These are phyloP conservation scores for Geoglossum glabrum DNA, from an alignment of 495 filamentous ascomycete genomes.

Conservation along the genomic window DNA sequence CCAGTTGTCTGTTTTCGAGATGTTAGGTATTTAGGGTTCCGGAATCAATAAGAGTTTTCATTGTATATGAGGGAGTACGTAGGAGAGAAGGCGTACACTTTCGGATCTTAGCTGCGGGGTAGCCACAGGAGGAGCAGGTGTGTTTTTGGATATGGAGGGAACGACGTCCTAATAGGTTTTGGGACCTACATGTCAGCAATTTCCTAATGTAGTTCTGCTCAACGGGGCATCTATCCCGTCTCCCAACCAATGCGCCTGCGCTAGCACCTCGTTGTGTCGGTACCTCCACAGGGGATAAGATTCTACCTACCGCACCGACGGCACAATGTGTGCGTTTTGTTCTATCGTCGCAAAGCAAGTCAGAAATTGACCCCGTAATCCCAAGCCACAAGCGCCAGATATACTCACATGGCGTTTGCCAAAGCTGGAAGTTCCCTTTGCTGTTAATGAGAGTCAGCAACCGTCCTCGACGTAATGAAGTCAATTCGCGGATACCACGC, in stretches of 20 bases:
- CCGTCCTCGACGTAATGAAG: neutral
- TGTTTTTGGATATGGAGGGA: slow-evolving; percentile 99
- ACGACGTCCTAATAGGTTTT: slow-evolving; percentile 48
- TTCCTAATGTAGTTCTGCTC: neutral
- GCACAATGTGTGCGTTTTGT: slow-evolving; percentile 98
- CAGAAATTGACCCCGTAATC: too few relatives aligned
- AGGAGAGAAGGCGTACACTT: slow-evolving; percentile 64
- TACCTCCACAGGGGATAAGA: neutral
- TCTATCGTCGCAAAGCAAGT: slow-evolving; percentile 28
- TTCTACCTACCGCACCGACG: slow-evolving; percentile 84
- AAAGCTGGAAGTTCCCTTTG: slow-evolving; percentile 93
- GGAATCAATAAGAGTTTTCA: too few relatives aligned
- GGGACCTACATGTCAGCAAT: slow-evolving; percentile 3
- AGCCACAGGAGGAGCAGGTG: slow-evolving; percentile 91
- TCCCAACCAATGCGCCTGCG: too few relatives aligned
- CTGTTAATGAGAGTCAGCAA: slow-evolving; percentile 19
- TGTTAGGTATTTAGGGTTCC: slow-evolving; percentile 9
- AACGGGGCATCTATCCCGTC: neutral
- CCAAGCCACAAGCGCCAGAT: neutral
- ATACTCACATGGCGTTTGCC: slow-evolving; percentile 51
- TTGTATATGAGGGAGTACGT: neutral
- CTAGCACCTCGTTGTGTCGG: too few relatives aligned
- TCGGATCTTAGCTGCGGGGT: slow-evolving; percentile 87
- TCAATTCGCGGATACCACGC: neutral
- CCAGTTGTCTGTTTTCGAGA: slow-evolving; percentile 66